Base-by-base conservation (phyloP, 1,139 yeast genomes). In the Sugiyamaella paludigena region DNA sequence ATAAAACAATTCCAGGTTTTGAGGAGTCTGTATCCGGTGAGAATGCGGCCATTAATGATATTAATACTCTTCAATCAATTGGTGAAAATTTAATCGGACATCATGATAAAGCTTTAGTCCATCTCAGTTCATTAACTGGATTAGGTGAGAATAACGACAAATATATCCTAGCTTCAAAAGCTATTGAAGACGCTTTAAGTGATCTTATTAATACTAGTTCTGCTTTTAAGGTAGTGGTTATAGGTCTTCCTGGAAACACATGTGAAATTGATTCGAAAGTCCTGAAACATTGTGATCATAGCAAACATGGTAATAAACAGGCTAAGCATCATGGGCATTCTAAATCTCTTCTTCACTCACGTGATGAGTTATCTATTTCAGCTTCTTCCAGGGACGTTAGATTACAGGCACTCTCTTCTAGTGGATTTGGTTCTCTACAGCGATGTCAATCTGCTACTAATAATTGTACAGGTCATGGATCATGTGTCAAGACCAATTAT, bases 381-480 rank as follows among this genome's bases (percentile, higher is more conserved):
- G 48, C 31, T 13, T 31, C 13, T 19, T 43, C 7, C 45, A 45
- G 34, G 38, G 40, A 37, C 30, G 42, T 32, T 28, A 37, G 47
- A 26, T n/a, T 16, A 10, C 24, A 19, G 5, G 12, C 34, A 7
- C 36, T 28, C 33, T 26, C 42, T 11, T 40, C 42, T 12, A 36
- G 32, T 8, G 47, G 47, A 9, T 43, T 8, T 37, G 37, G 27
- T 13, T 31, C 36, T 16, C 32, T 31, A n/a, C 80, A 75, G 45
- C 70, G 75, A 13, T 84, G 92, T 66, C 68, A 73, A 50, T 70
- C 67, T 11, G 66, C 73, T 31, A 83, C 91, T 16, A 66, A 73
- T 51, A 69, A 71, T 47, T 84, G 92, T 68, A 75, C 79, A 28
- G 75, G 78, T 37, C 87, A 80, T 58, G 92, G 92, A n/a, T 49